Evolutionary conservation across 2,329 filamentous ascomycete species (phyloP).

Genomic region (Gaeumannomyces sp.): DNA sequence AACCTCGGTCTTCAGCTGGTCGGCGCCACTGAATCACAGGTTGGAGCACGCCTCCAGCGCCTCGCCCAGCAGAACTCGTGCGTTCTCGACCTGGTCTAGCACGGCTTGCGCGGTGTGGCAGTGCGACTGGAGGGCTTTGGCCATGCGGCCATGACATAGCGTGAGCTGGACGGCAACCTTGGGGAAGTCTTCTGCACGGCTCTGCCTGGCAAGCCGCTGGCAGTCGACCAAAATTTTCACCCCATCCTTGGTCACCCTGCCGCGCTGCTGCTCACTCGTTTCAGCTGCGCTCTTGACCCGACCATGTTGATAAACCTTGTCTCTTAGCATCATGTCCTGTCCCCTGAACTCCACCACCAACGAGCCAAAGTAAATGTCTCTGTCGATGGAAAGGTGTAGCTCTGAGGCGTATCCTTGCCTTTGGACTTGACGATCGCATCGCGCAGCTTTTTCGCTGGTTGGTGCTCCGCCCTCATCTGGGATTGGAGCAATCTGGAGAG

Average conservation of each 20-base stretch:
- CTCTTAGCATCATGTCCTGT: slow-evolving; percentile 2
- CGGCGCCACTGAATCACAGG: slow-evolving; percentile 10
- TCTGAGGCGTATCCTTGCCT: neutral
- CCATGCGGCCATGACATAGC: slow-evolving; percentile 4
- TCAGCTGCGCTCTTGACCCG: no score
- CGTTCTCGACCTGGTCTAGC: slow-evolving; percentile 15
- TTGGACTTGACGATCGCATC: slow-evolving; percentile 4
- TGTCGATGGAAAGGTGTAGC: neutral
- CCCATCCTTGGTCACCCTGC: neutral
- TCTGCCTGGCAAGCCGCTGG: neutral
- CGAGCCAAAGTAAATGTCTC: slow-evolving; percentile 2
- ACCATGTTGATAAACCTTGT: neutral
- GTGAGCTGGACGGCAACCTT: neutral
- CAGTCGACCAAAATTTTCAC: neutral
- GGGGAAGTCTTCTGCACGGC: neutral
- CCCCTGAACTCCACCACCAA: neutral
- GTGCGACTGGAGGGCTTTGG: slow-evolving; percentile 8
- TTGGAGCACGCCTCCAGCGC: neutral
- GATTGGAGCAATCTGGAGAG: neutral
- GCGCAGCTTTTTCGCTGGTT: slow-evolving; percentile 3
- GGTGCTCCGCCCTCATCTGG: neutral
- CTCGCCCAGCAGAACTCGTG: slow-evolving; percentile 15
- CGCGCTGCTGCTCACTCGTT: neutral
- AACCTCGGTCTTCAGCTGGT: slow-evolving; percentile 15
- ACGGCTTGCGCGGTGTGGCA: slow-evolving; percentile 10